Percentiles rank a stretch among this genome's conserved stretches.
Conservation (phyloP, 371 early-diverging fungal genomes). For the Spraguea lophii region DNA sequence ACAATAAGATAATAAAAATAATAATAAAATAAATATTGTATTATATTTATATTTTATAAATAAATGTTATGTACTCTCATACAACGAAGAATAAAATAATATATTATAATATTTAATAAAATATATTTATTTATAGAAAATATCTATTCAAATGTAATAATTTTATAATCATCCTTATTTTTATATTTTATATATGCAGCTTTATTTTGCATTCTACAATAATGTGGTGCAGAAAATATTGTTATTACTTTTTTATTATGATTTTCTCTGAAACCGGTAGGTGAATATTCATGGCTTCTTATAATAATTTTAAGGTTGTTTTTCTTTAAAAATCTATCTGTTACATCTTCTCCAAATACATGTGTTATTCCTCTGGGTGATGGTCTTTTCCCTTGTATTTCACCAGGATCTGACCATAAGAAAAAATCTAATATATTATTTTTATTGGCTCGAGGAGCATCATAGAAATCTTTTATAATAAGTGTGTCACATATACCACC, state of each 20-base stretch:
- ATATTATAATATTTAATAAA: too few species aligned
- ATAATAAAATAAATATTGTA: too few species aligned
- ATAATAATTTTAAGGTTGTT: slow-evolving; percentile 69
- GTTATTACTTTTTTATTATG: slow-evolving; percentile 62
- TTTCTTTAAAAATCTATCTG: slow-evolving; percentile 59
- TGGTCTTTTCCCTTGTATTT: slow-evolving; percentile 54
- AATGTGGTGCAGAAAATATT: slow-evolving; percentile 62
- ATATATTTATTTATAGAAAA: too few species aligned
- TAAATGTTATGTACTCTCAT: too few species aligned
- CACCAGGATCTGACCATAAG: slow-evolving; percentile 84
- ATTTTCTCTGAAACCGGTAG: slow-evolving; percentile 68
- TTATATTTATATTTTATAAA: too few species aligned
- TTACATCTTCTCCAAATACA: slow-evolving; percentile 77
- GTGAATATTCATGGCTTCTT: slow-evolving; percentile 83
- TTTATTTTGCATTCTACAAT: slow-evolving; percentile 82
- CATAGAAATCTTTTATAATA: slow-evolving; percentile 4
- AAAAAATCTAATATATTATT: slow-evolving; percentile 51
- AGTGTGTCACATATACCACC: slow-evolving; percentile 80
- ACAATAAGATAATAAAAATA: too few species aligned
- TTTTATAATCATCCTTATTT: too few species aligned
- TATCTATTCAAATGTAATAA: too few species aligned
- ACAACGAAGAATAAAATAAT: too few species aligned
- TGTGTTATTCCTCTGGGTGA: slow-evolving; percentile 57
- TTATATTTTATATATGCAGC: too few species aligned
- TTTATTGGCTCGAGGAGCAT: slow-evolving; percentile 49